phyloP scores from a whole-genome alignment of 805 yeast species.

The Myxozyma vanderwaltii region DNA sequence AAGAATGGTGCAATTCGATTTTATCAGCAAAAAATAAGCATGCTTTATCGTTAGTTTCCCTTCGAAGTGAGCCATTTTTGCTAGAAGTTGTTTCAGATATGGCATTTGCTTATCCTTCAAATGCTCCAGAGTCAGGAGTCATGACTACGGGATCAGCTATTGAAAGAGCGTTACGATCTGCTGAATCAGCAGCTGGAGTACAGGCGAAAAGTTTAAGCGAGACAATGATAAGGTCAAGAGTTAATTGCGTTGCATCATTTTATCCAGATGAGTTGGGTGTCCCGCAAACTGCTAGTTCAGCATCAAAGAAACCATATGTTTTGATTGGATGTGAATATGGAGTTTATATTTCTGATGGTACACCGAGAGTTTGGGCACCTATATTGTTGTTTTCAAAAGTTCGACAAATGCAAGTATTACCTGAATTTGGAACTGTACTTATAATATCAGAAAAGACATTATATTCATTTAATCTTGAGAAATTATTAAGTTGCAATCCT shows the following conservation, averaged over 20 bases:
- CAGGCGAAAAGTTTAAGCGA: conserved; percentile 29
- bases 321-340: conserved; percentile 68
- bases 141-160: conserved; percentile 43
- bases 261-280: conserved; percentile 48
- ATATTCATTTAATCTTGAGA: conserved; percentile 63
- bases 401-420: conserved; percentile 61
- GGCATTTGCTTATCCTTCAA: conserved; percentile 63
- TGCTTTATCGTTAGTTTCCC: conserved; percentile 41
- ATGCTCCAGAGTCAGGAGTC: conserved; percentile 45
- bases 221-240: conserved; percentile 41
- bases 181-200: conserved; percentile 22
- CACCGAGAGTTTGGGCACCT: conserved; percentile 55
- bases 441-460: conserved; percentile 61
- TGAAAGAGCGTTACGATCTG: conserved; percentile 41
- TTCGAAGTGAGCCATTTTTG: conserved; percentile 56
- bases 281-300: conserved; percentile 28
- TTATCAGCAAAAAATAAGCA: conserved; percentile 50
- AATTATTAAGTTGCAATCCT: conserved; percentile 46
- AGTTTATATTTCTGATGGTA: conserved; percentile 51
- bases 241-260: conserved; percentile 52
- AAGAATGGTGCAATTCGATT: conserved; percentile 59
- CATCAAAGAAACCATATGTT: conserved; percentile 32
- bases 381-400: conserved; percentile 57
- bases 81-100: conserved; percentile 57
- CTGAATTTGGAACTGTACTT: conserved; percentile 57